Conservation (phyloP, 805 yeast genomes). For the Diddensiella santjacobensis region DNA sequence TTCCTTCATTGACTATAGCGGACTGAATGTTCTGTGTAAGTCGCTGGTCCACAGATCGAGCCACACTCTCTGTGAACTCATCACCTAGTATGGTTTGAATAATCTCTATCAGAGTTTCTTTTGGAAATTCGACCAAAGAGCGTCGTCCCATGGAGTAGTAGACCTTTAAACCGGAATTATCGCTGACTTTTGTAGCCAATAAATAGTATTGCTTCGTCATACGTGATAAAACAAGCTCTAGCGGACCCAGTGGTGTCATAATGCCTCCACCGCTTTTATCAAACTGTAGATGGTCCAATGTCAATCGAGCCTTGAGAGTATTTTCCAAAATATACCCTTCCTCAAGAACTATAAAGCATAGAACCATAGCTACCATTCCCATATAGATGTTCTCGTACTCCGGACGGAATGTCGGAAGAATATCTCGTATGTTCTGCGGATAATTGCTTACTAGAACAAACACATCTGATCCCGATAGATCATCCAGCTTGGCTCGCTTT, state of each 20-base stretch:
- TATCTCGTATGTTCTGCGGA: neutral
- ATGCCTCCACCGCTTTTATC: neutral
- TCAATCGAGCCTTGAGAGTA: neutral
- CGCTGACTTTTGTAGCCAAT: constrained; percentile 5
- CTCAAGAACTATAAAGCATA: constrained; percentile 9
- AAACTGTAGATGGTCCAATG: neutral
- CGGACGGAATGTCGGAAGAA: neutral
- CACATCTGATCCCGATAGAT: neutral
- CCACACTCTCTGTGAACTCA: neutral
- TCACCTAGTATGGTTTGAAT: constrained; percentile 8
- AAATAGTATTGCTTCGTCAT: constrained; percentile 10
- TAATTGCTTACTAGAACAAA: neutral
- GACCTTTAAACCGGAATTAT: neutral
- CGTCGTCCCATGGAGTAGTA: constrained; percentile 12
- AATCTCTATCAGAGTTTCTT: constrained; percentile 6
- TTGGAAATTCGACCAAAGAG: constrained; percentile 8
- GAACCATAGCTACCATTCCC: constrained; percentile 8
- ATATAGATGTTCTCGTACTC: constrained; percentile 4
- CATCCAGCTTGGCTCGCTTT: constrained; percentile 2
- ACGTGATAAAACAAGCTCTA: neutral
- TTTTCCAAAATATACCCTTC: constrained; percentile 9
- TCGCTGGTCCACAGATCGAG: neutral
- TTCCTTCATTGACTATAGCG: neutral
- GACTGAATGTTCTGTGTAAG: neutral
- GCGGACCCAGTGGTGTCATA: neutral